A percentile compares a stretch with the other conserved stretches of the same genome.
These are phyloP conservation scores for Lignosus rhinocerotis DNA, from an alignment of 1,284 basidiomycete genomes.

Conservation along the genomic window DNA sequence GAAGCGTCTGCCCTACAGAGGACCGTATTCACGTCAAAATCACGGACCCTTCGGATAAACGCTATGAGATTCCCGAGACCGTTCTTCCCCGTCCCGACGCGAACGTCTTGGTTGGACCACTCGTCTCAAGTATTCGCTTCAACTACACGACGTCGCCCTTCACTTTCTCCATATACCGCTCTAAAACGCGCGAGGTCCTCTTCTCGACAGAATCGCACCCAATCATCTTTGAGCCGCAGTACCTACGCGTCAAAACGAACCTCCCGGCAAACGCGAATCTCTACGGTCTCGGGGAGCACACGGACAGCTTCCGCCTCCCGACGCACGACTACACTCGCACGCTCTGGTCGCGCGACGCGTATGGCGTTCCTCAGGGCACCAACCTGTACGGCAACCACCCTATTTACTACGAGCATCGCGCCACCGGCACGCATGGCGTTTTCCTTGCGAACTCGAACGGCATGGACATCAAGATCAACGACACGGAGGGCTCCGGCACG, in stretches of 20 bases:
- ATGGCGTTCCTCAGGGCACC: constrained; percentile 50
- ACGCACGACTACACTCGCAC: constrained; percentile 64
- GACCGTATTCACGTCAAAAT: constrained; percentile 75
- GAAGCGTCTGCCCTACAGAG: constrained; percentile 34
- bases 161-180: constrained; percentile 67
- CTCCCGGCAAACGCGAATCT: constrained; percentile 64
- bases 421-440: constrained; percentile 66
- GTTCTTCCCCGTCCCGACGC: constrained; percentile 60
- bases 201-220: constrained; percentile 68
- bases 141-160: constrained; percentile 70
- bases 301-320: constrained; percentile 64
- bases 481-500: constrained; percentile 37
- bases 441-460: constrained; percentile 71
- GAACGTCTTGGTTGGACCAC: constrained; percentile 30
- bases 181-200: constrained; percentile 55
- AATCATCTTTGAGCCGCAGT: constrained; percentile 79
- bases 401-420: constrained; percentile 67
- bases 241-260: constrained; percentile 65
- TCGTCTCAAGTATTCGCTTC: constrained; percentile 54
- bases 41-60: constrained; percentile 52
- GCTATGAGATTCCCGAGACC: constrained; percentile 71
- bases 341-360: constrained; percentile 68
- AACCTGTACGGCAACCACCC: constrained; percentile 74
- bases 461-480: constrained; percentile 71
- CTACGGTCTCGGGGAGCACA: constrained; percentile 79